Evolutionary conservation across 106 monocot species (phyloP), one percentile per base, ranked within the genome.

Genomic region (Dendrobium huoshanense): DNA sequence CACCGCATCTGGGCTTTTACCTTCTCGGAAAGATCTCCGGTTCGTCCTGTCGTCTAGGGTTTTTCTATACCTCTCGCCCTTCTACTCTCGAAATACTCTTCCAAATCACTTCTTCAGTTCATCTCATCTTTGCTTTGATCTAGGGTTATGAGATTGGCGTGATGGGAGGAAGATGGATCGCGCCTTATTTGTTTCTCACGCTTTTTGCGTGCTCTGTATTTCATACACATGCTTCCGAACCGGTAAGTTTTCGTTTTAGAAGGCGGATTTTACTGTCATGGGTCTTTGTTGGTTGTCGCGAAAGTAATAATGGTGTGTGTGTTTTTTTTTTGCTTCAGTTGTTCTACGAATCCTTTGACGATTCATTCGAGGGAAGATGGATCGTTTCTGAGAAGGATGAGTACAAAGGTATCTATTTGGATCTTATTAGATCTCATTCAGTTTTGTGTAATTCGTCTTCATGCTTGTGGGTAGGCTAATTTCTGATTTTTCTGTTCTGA

Each of bases 301-400:
- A 74, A 72, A 5, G 17, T 41, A 43, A 19, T 43, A n/a, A 17
- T 74, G 41, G 74, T 77, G 41, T 49, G 0, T 27, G 27, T 27
- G 0, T 31, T 31, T 31, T 43, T 45, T 27, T 7, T 11, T 24
- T 75, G 64, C 10, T 82, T 18, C 86, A 97, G 96, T 47, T 92
- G 76, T 89, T 97, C 80, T 87, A 88, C 64, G 96, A 97, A 67
- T 84, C 96, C 20, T 97, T 97, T 54, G 94, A 92, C 65, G 94
- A 92, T 55, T 24, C 83, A 42, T 97, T 97, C 56, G 90, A 94
- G 67, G 90, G 92, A 59, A 78, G 90, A n/a, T 97, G 96, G 94
- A 82, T 89, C 45, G 86, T 88, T 11, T 97, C 96, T 5, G 82
- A 78, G 68, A 97, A 97, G 81, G 90, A 89, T 0, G 96, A 92